Conservation (phyloP, 1,284 basidiomycete species). For the Cutaneotrichosporon sp. region DNA sequence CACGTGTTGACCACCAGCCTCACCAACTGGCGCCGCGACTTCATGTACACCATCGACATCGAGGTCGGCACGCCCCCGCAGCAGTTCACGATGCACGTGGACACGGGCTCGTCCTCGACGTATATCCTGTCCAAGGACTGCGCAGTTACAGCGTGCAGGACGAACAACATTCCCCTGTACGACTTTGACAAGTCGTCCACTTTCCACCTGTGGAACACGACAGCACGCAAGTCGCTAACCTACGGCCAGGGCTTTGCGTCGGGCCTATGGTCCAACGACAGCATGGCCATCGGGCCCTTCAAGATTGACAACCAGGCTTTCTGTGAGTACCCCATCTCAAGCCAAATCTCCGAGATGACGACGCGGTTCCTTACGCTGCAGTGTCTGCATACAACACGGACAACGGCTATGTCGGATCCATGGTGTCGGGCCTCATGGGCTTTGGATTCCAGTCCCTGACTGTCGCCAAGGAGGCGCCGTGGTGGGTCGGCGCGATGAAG, state of each 20-base stretch:
- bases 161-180: constrained; percentile 26
- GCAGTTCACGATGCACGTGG: constrained; percentile 51
- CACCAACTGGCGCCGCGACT: constrained; percentile 3
- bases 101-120: constrained; percentile 53
- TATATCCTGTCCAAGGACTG: constrained; percentile 35
- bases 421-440: constrained; percentile 52
- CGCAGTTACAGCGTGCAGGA: constrained; percentile 29
- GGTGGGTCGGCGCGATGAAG: constrained; percentile 59
- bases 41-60: constrained; percentile 39
- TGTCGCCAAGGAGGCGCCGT: constrained; percentile 48
- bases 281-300: constrained; percentile 74
- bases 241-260: constrained; percentile 76
- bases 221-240: constrained; percentile 59
- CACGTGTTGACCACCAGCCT: constrained; percentile 8
- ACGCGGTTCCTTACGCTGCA: neutral
- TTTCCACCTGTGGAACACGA: constrained; percentile 21
- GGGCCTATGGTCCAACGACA: constrained; percentile 66
- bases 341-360: neutral
- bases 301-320: constrained; percentile 64
- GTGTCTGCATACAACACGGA: constrained; percentile 1
- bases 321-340: constrained; percentile 44
- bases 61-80: constrained; percentile 49
- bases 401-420: neutral
- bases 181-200: constrained; percentile 30
- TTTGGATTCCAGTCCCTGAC: constrained; percentile 51